Percentiles rank a stretch among this genome's conserved stretches.
These are phyloP conservation scores for Schrenkiella parvula DNA, from an alignment of 345 rosid species.

Conservation along the genomic window DNA sequence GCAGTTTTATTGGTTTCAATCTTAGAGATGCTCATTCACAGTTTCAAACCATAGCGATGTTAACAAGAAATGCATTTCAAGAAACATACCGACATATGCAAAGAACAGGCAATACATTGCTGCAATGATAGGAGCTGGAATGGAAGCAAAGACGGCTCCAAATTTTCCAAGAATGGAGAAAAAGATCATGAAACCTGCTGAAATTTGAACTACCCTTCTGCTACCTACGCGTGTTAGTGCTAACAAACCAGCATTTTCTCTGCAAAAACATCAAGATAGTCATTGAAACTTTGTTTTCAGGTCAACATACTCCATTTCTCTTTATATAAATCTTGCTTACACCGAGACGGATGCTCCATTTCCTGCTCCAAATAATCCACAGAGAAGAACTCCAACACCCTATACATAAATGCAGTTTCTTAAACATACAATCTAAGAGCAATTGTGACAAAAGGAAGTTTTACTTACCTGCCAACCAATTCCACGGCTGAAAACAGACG, in stretches of 20 bases:
- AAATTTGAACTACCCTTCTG: conserved; percentile 89
- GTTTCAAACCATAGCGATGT: neutral
- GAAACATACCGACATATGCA: conserved; percentile 72
- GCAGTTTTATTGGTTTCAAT: neutral
- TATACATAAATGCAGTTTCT: conserved; percentile 7
- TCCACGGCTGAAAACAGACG: conserved; percentile 93
- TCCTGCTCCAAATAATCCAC: conserved; percentile 96
- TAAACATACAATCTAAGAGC: neutral
- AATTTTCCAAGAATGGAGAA: conserved; percentile 92
- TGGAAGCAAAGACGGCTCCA: conserved; percentile 86
- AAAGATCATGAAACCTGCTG: conserved; percentile 94
- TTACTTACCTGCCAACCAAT: conserved; percentile 93
- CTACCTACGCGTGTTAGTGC: conserved; percentile 89
- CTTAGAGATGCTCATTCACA: neutral
- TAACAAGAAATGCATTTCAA: neutral
- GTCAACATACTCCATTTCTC: neutral
- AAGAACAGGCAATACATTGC: conserved; percentile 72
- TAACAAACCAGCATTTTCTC: conserved; percentile 48
- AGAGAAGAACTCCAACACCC: conserved; percentile 91
- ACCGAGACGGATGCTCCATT: conserved; percentile 81
- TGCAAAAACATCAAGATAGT: neutral
- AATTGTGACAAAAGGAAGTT: neutral
- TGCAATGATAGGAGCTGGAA: conserved; percentile 76
- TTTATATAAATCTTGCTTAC: conserved; percentile 43
- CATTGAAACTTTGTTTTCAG: neutral